Percentiles rank a stretch among this genome's conserved stretches.
Evolutionary conservation across 2,329 filamentous ascomycete genomes (phyloP).

Genomic region (Sporothrix brasiliensis): DNA sequence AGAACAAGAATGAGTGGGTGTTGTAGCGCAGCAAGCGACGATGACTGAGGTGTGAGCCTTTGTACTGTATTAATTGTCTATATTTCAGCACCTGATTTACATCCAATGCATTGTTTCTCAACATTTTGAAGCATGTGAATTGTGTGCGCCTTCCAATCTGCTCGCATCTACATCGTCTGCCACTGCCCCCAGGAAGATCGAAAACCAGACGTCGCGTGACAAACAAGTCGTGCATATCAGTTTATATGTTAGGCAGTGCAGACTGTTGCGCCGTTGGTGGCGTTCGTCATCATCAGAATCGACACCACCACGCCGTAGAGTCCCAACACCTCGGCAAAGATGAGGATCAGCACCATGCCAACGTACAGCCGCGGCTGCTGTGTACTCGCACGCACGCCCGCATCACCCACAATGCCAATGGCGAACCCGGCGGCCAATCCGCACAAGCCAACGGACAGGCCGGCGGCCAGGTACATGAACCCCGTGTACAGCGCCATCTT

Average conservation of each 20-base stretch:
- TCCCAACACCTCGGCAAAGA: slow-evolving; percentile 96
- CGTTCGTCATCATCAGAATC: slow-evolving; percentile 54
- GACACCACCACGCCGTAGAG: slow-evolving; percentile 72
- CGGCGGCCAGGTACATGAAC: slow-evolving; percentile 92
- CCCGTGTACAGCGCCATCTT: slow-evolving; percentile 71
- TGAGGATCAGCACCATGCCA: slow-evolving; percentile 96
- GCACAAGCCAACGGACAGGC: slow-evolving; percentile 86
- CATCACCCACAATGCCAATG: slow-evolving; percentile 93
- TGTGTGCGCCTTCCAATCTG: neutral
- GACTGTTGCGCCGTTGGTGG: slow-evolving; percentile 45
- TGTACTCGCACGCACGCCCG: slow-evolving; percentile 93
- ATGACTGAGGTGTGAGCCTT: neutral
- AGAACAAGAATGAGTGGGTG: slow-evolving; percentile 81
- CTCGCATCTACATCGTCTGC: neutral
- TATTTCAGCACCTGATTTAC: slow-evolving; percentile 12
- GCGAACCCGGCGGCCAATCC: slow-evolving; percentile 94
- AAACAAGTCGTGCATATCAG: neutral
- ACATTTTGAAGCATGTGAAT: neutral
- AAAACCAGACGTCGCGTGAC: neutral
- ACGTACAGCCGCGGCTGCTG: slow-evolving; percentile 94
- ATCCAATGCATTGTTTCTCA: slow-evolving; percentile 19
- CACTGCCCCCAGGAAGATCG: neutral
- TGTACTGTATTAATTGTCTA: slow-evolving; percentile 14
- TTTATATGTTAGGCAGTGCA: slow-evolving; percentile 38
- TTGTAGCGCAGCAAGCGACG: slow-evolving; percentile 35